Base-by-base conservation (phyloP, 306 rosid genomes). In the Prunus kanzakura region DNA sequence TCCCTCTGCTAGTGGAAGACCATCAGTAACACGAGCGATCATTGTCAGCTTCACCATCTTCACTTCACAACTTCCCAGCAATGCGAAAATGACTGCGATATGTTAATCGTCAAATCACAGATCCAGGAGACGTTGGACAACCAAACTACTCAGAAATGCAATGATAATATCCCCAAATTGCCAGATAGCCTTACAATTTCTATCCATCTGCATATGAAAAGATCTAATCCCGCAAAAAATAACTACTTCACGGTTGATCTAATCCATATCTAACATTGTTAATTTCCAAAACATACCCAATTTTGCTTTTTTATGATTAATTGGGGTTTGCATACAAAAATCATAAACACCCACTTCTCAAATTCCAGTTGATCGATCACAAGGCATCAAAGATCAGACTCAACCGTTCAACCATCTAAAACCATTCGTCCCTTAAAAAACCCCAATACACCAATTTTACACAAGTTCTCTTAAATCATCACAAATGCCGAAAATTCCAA, bases 1-100 rank as follows among this genome's bases (percentile, higher is more conserved):
- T 79, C 98, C 98, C 82, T 95, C 98, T 71, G 87, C 97, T 32
- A 90, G 83, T 13, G 93, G 93, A 86, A 95, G 98, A 73, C 97
- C 98, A 49, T 92, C 98, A 66, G 93, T 95, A 76, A 92, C 91
- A 64, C 98, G 98, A 47, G 98, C 98, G 84, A 95, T 90, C 97
- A 90, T 84, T 4, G 97, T 95, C 89, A 95, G 82, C 86, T 92
- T 95, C 83, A 92, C 98, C 98, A 95, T 95, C 87, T 91, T 89
- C 75, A 38, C 75, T 75, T 83, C 72, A 68, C 83, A 77, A 76
- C 72, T 73, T 76, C 67, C 60, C 38, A 57, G 69, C 80, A 73
- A 51, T 77, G 29, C 64, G 9, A 81, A 38, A 61, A 30, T 52
- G 55, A 71, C 86, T 76, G 73, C 70, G 67, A 11, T 62, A 62